A percentile compares a stretch with the other conserved stretches of the same genome.
phyloP scores from a whole-genome alignment of 345 rosid species.

The Salix koriyanagi region DNA sequence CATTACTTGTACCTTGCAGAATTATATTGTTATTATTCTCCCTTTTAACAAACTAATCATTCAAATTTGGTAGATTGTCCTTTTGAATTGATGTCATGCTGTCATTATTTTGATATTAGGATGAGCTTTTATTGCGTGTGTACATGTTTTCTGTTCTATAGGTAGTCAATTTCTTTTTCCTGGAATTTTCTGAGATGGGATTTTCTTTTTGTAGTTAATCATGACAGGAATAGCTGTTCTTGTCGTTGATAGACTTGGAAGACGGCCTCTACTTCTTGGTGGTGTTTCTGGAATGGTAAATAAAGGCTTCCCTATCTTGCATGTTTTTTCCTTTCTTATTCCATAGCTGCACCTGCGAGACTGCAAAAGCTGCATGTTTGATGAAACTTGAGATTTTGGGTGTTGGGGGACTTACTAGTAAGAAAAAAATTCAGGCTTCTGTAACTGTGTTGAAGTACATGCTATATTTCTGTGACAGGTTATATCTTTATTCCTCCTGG shows the following conservation, averaged over 20 bases:
- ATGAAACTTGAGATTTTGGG: too few species aligned
- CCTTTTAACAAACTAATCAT: not conserved
- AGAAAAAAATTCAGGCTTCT: not conserved
- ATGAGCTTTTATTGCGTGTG: not conserved
- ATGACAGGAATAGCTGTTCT: conserved; percentile 90
- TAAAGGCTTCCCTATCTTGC: not conserved
- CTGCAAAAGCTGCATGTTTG: too few species aligned
- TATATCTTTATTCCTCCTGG: conserved; percentile 75
- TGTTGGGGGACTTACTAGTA: not conserved
- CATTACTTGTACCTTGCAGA: not conserved
- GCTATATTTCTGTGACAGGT: conserved; percentile 46
- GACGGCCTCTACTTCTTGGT: conserved; percentile 83
- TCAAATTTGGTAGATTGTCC: not conserved
- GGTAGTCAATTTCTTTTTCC: not conserved
- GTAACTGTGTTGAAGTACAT: conserved; percentile 8
- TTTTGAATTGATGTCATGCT: not conserved
- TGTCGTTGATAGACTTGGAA: conserved; percentile 83
- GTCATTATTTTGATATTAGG: too few species aligned
- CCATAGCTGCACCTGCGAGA: not conserved
- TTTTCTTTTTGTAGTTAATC: conserved; percentile 51
- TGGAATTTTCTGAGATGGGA: conserved; percentile 6
- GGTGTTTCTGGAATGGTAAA: conserved; percentile 91
- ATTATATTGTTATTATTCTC: not conserved
- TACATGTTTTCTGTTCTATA: not conserved
- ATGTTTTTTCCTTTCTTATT: not conserved